Evolutionary conservation across 768 basidiomycete genomes (phyloP), one percentile per base, ranked within the genome.

Genomic region (Mycena sanguinolenta): DNA sequence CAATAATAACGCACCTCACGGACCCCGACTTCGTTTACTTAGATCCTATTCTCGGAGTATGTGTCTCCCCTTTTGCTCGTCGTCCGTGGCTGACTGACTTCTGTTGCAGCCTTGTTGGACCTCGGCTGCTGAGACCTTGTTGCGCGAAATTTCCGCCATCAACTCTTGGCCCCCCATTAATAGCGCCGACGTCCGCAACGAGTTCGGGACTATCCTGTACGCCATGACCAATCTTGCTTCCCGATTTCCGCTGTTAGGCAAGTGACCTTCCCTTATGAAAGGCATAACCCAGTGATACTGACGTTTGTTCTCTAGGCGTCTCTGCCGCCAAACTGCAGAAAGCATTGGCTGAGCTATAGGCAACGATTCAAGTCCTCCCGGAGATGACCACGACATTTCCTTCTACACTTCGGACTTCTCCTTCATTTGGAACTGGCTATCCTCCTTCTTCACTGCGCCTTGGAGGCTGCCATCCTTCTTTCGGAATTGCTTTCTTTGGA

Each of bases 11-110:
- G 74, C 87, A 89, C 69, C 83, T 93, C 64, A 78, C 84, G 28
- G 91, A 93, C 28, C 79, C 85, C 73, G 92, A 94, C 74, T 91
- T 88, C 71, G 85, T 87, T 44, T 91, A 89, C 79, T 84, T 94
- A n/a, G 93, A 95, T 80, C 93, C 93, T 28, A 88, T 94, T 71
- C 84, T 94, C 70, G 92, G 90, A 60, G 92, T 94, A 82, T 72
- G 91, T 81, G 58, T 44, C 53, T 61, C 70, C 50, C 52, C 65
- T 44, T 67, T 12, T 53, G 49, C 42, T 71, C 36, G 53, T 62
- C 16, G n/a, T n/a, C 65, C 16, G 65, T 52, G 72, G 46, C 75
- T 66, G 72, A 50, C 75, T 66, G 34, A 58, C 34, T 7, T 52
- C 42, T 25, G 58, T 74, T 46, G 32, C 72, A 92, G 92, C 87